Conservation (phyloP, 2,329 filamentous ascomycete species). For the Stemphylium vesicarium region DNA sequence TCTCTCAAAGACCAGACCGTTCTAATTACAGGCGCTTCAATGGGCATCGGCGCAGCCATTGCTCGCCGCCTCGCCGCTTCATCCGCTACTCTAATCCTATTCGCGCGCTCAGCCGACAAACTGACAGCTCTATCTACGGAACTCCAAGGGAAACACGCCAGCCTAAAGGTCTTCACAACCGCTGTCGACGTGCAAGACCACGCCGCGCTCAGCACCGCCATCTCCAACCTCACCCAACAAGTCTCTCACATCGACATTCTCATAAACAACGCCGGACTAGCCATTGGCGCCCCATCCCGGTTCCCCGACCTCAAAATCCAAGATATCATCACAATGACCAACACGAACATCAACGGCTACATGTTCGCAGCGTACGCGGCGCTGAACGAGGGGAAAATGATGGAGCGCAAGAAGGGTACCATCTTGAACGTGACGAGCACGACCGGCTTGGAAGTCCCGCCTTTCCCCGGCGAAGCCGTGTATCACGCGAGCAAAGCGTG, state of each 20-base stretch:
- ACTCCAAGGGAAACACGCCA: conserved; percentile 12
- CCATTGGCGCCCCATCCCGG: conserved; percentile 53
- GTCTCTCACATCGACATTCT: conserved; percentile 53
- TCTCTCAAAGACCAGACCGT: conserved; percentile 34
- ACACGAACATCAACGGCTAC: conserved; percentile 57
- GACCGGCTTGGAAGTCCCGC: conserved; percentile 57
- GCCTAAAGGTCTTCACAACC: conserved; percentile 33
- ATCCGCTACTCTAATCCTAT: conserved; percentile 52
- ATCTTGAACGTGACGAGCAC: conserved; percentile 59
- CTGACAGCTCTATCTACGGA: conserved; percentile 27
- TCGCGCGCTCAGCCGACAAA: conserved; percentile 49
- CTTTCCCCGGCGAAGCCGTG: conserved; percentile 58
- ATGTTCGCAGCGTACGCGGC: conserved; percentile 56
- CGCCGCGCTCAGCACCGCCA: conserved; percentile 34
- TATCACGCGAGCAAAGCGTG: conserved; percentile 57
- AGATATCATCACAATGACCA: conserved; percentile 55
- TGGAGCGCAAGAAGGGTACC: conserved; percentile 47
- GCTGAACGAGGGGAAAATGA: conserved; percentile 53
- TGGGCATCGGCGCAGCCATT: conserved; percentile 57
- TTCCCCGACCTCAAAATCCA: conserved; percentile 53
- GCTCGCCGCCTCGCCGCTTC: conserved; percentile 48
- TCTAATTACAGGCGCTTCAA: conserved; percentile 51
- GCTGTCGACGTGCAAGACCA: conserved; percentile 47
- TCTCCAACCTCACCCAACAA: conserved; percentile 31
- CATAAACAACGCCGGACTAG: conserved; percentile 58